Percentiles rank a stretch among this genome's conserved stretches.
phyloP scores from a whole-genome alignment of 345 rosid genomes.

The Reutealis trisperma region DNA sequence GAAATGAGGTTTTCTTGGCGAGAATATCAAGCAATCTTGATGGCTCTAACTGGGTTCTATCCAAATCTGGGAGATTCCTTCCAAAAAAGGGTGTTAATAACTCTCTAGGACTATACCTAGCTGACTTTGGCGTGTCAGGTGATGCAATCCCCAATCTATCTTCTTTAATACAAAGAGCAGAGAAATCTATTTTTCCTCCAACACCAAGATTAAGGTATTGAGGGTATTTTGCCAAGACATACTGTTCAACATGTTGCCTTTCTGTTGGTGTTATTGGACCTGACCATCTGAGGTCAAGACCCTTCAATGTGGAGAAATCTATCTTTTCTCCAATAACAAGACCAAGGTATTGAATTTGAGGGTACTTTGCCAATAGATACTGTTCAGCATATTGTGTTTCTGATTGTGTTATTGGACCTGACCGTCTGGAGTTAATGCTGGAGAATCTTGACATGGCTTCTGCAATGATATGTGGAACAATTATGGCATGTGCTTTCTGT shows the following conservation, averaged over 20 bases:
- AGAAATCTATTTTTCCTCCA: conserved; percentile 51
- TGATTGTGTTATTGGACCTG: too few relatives aligned
- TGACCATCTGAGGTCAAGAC: conserved; percentile 69
- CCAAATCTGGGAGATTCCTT: conserved; percentile 50
- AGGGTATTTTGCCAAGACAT: conserved; percentile 67
- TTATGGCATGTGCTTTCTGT: conserved; percentile 63
- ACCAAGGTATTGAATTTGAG: too few relatives aligned
- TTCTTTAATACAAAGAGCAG: conserved; percentile 53
- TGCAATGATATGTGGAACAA: conserved; percentile 71
- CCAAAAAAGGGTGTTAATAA: conserved; percentile 36
- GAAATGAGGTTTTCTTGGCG: conserved; percentile 63
- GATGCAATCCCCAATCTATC: conserved; percentile 37
- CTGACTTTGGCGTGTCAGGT: conserved; percentile 45
- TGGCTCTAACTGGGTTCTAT: conserved; percentile 57
- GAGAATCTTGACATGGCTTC: conserved; percentile 70
- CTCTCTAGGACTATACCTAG: conserved; percentile 39
- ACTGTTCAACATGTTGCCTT: conserved; percentile 64
- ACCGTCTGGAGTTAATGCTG: too few relatives aligned
- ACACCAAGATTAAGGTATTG: conserved; percentile 59
- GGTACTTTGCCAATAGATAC: too few relatives aligned
- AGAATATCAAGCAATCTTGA: conserved; percentile 66
- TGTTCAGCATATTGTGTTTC: too few relatives aligned
- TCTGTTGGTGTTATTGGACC: conserved; percentile 70
- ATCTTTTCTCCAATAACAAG: too few relatives aligned
- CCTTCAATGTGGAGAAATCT: conserved; percentile 6